phyloP scores from a whole-genome alignment of 2,329 filamentous ascomycete species.

The Aspergillus felis region DNA sequence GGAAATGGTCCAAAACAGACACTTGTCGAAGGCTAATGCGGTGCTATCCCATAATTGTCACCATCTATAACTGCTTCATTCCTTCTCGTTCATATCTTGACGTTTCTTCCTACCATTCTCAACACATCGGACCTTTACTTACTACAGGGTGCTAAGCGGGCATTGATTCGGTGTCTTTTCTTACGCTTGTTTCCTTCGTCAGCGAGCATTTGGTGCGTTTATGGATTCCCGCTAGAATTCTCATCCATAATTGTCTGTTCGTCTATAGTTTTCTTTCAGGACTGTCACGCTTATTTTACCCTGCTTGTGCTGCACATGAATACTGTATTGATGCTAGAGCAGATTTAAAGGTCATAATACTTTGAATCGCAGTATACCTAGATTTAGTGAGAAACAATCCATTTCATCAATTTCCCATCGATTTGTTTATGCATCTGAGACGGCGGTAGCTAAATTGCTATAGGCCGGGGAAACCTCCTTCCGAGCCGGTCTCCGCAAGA shows the following conservation, averaged over 20 bases:
- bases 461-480: constrained; percentile 1
- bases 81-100: constrained; percentile 14
- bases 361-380: constrained; percentile 17
- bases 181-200: constrained; percentile 14
- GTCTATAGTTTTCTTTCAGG: neutral
- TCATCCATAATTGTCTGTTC: constrained; percentile 3
- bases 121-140: constrained; percentile 17
- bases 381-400: constrained; percentile 7
- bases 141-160: constrained; percentile 28
- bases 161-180: constrained; percentile 26
- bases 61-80: constrained; percentile 5
- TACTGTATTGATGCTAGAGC: constrained; percentile 25
- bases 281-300: constrained; percentile 3
- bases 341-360: constrained; percentile 24
- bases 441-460: neutral
- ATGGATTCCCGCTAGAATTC: constrained; percentile 12
- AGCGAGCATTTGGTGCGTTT: constrained; percentile 35
- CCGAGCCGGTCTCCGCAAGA: constrained; percentile 6
- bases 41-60: constrained; percentile 4
- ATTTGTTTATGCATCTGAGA: neutral
- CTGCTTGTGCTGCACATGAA: constrained; percentile 22
- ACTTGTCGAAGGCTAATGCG: constrained; percentile 69
- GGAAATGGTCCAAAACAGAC: constrained; percentile 71
- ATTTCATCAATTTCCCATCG: neutral
- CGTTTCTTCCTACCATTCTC: constrained; percentile 5